Base-by-base conservation (phyloP, 805 yeast genomes). In the Spathaspora girioi region DNA sequence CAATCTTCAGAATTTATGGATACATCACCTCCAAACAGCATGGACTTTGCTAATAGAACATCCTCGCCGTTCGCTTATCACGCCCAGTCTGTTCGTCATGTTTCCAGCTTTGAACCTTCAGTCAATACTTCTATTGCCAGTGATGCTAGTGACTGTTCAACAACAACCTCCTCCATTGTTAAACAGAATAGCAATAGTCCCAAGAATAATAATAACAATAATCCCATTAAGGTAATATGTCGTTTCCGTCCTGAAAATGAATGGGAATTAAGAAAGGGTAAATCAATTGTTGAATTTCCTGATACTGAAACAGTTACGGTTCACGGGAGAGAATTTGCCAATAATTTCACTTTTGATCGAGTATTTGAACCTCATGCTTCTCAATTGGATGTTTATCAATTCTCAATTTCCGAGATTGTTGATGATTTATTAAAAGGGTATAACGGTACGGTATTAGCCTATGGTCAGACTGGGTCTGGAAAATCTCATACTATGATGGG, bases 401-500 rank as follows among this genome's bases (percentile, higher is more conserved):
- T 76, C 59, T 78, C 88, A 0, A 78, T 87, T 5, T 62, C 70
- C 40, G 81, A 81, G 41, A 83, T 89, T 0, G 85, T 89, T 3
- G 83, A 81, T 42, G 93, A 87, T 54, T 73, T 89, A 29, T 76
- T 86, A 51, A 73, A 76, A 31, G 97, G 97, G 0, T 85, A 83
- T 61, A 87, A 88, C 62, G 89, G 91, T 18, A 81, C 93, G 0
- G 81, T 89, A 0, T 67, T 88, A 38, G 88, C 92, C 0, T 89
- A 87, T 65, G 96, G 96, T 9, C 93, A 86, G 59, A 82, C 89
- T 0, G 89, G 90, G 0, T 77, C 90, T 1, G 94, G 94, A 6
- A 87, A 87, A 64, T 79, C 92, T 0, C 80, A 79, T 60, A 84
- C 93, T 2, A 84, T 88, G 90, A 79, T 86, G 79, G 94, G 94